Evolutionary conservation across 306 rosid species (phyloP), one percentile per base, ranked within the genome.

Genomic region (Crotalaria pallida): DNA sequence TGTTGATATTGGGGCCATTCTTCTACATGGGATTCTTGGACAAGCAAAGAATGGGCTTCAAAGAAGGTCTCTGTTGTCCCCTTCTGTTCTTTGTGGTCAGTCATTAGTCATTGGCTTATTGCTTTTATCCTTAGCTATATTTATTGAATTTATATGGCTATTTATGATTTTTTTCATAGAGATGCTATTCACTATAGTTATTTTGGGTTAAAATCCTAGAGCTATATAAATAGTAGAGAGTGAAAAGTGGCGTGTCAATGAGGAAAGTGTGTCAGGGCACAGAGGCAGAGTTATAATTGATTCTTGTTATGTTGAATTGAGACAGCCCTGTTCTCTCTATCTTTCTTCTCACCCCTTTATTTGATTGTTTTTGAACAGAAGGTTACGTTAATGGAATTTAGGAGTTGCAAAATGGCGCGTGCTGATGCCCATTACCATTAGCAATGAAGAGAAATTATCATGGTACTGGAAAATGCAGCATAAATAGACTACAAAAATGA

Each of bases 391-490:
- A 73, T 62, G 63, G 74, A 58, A 56, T 73, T 77, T 6, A 76
- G 34, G 75, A 78, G 90, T 77, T 85, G 84, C n/a, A n/a, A n/a
- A n/a, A n/a, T 83, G 90, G 81, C 71, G n/a, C n/a, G n/a, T n/a
- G n/a, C n/a, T n/a, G n/a, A n/a, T n/a, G n/a, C n/a, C n/a, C n/a
- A n/a, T n/a, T n/a, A n/a, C 84, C 78, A 71, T 80, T 72, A 56
- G 84, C 70, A 69, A 74, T 80, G 38, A 62, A 72, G 79, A 27
- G 50, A 79, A 60, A 47, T 50, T 19, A 66, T 66, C 38, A 49
- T 59, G 19, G 44, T 33, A 8, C 44, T 65, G 33, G 50, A 29
- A 36, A 72, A 64, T 78, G 36, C 69, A 65, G 74, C 64, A 72
- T 65, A 45, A 10, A 31, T 65, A 34, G 64, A 36, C 17, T 65